Evolutionary conservation across 1,139 yeast genomes (phyloP), one percentile per base, ranked within the genome.

Genomic region (Suhomyces coccinellae): DNA sequence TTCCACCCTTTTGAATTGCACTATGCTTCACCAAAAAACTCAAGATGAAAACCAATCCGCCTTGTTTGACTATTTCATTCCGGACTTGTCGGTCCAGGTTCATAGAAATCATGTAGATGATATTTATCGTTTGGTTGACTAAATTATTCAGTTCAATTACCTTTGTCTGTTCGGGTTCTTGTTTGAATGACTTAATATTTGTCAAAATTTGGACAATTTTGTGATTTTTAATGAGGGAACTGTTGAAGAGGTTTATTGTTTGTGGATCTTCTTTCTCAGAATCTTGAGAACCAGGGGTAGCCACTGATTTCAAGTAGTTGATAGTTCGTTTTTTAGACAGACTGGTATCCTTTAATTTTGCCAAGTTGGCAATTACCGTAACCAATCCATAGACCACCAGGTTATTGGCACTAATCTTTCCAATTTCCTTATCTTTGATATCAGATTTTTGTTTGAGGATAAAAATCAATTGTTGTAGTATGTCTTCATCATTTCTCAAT

Each of bases 1-100:
- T 31, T 6, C 32, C 40, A 20, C 50, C 42, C 26, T 52, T 56
- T 8, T 44, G 49, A 1, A 67, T 54, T 2, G 52, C 56, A 45
- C 79, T 72, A 26, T 51, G 58, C 41, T 59, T 62, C 9, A 72
- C 57, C 33, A 79, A 58, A 45, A 65, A 77, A 28, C 67, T 67
- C 9, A 79, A 46, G 0, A 71, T 39, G 1, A 74, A 51, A 36
- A 64, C 69, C 34, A 78, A 52, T 0, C 71, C 75, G 0, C 82
- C 83, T 52, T 77, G 80, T 40, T 70, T 66, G 12, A 75, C 75
- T 12, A 78, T 56, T 24, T 66, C 73, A n/a, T 62, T 59, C 29
- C 74, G 64, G 2, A 61, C 58, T 0, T 37, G 38, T 38, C 61
- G 61, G 5, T 52, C 56, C 39, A 63, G 71, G 35, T 58, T 63